These are phyloP conservation scores for Plicaturopsis crispa DNA, from an alignment of 768 basidiomycete species.

Conservation along the genomic window DNA sequence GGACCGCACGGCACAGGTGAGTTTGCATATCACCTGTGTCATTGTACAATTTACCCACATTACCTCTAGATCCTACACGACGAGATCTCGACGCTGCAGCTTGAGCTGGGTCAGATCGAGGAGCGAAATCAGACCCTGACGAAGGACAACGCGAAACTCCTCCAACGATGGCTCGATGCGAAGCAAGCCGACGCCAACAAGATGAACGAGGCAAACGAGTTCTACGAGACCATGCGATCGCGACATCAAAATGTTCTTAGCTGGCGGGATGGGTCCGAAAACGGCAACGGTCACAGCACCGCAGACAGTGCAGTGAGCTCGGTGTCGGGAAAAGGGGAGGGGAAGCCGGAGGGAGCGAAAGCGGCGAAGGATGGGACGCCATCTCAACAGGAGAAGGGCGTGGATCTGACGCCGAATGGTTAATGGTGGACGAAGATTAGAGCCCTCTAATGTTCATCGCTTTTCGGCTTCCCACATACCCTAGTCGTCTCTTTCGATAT, in stretches of 20 bases:
- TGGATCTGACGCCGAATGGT: conserved; percentile 91
- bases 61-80: conserved; percentile 77
- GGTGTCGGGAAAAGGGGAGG: conserved; percentile 68
- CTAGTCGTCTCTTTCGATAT: too few relatives aligned
- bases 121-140: conserved; percentile 81
- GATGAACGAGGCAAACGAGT: conserved; percentile 91
- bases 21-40: conserved; percentile 4
- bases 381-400: conserved; percentile 60
- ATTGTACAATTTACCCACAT: too few relatives aligned
- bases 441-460: too few relatives aligned
- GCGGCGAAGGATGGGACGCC: conserved; percentile 63
- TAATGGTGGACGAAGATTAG: conserved; percentile 68
- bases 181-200: conserved; percentile 89
- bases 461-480: too few relatives aligned
- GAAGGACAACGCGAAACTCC: conserved; percentile 89
- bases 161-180: conserved; percentile 95
- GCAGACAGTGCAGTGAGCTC: conserved; percentile 21
- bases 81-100: conserved; percentile 85
- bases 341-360: conserved; percentile 36
- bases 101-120: conserved; percentile 87
- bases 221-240: conserved; percentile 83
- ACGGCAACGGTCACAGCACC: conserved; percentile 10
- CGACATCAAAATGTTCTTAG: conserved; percentile 55
- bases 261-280: conserved; percentile 40
- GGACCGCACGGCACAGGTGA: conserved; percentile 82